These are phyloP conservation scores for Talaromyces sp. DNA, from an alignment of 2,329 filamentous ascomycete genomes.

Conservation along the genomic window DNA sequence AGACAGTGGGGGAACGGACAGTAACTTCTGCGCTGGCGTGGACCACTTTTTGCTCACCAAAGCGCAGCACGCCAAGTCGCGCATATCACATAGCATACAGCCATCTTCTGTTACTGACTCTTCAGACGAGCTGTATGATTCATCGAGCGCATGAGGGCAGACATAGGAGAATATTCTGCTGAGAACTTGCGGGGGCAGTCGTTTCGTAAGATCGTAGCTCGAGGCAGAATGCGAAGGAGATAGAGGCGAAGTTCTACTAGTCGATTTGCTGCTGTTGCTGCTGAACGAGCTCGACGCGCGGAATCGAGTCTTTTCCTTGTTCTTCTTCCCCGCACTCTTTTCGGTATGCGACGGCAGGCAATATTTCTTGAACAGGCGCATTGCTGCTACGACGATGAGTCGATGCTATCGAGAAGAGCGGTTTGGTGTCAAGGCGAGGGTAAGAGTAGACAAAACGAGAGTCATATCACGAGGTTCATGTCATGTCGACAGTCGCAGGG, in stretches of 20 bases:
- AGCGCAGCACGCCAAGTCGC: slow-evolving; percentile 78
- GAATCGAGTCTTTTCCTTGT: slow-evolving; percentile 2
- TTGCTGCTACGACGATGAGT: neutral
- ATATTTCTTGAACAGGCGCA: slow-evolving; percentile 12
- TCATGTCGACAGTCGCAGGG: neutral
- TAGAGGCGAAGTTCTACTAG: neutral
- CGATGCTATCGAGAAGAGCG: neutral
- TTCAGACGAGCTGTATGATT: slow-evolving; percentile 78
- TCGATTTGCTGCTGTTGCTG: neutral
- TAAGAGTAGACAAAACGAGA: neutral
- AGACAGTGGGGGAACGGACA: slow-evolving; percentile 54
- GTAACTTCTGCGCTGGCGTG: slow-evolving; percentile 51
- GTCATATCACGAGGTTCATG: neutral
- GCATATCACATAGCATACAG: slow-evolving; percentile 91
- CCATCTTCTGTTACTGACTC: slow-evolving; percentile 71
- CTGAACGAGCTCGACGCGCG: neutral
- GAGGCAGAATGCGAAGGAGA: slow-evolving; percentile 3
- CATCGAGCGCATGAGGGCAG: slow-evolving; percentile 77
- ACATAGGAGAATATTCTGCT: slow-evolving; percentile 75
- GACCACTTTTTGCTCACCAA: slow-evolving; percentile 73
- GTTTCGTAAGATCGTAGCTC: slow-evolving; percentile 40
- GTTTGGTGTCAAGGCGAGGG: neutral
- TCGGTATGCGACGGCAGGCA: slow-evolving; percentile 1
- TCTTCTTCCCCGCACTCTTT: slow-evolving; percentile 7
- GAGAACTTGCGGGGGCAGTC: slow-evolving; percentile 67